Percentiles rank a stretch among this genome's conserved stretches.
These are phyloP conservation scores for Candida caryicola DNA, from an alignment of 805 yeast genomes.

Conservation along the genomic window DNA sequence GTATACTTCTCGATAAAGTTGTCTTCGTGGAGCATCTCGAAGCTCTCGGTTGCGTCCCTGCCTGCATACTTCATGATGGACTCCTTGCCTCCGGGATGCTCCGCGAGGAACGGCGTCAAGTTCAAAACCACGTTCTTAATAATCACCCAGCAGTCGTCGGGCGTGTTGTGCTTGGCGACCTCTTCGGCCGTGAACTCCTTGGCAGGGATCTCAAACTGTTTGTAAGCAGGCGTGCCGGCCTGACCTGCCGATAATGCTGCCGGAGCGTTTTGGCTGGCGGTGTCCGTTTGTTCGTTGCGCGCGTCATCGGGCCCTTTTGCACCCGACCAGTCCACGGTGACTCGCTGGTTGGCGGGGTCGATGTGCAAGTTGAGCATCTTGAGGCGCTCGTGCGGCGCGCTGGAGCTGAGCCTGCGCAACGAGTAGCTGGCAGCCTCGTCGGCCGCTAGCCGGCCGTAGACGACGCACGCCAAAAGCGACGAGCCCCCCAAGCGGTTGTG, in stretches of 20 bases:
- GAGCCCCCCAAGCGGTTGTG: slow-evolving; percentile 45
- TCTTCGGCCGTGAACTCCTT: slow-evolving; percentile 47
- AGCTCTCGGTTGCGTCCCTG: slow-evolving; percentile 48
- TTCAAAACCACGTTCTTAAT: slow-evolving; percentile 53
- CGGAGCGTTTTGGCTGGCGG: slow-evolving; percentile 1
- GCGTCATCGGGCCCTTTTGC: background rate
- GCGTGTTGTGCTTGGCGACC: slow-evolving; percentile 45
- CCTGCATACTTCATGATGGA: slow-evolving; percentile 47
- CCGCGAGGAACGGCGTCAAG: slow-evolving; percentile 41
- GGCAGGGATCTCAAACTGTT: slow-evolving; percentile 42
- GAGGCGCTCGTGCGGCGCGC: slow-evolving; percentile 32
- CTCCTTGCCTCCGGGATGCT: slow-evolving; percentile 57
- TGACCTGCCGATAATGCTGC: slow-evolving; percentile 3
- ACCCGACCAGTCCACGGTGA: slow-evolving; percentile 33
- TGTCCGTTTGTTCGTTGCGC: too few species aligned
- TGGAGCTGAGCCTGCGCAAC: slow-evolving; percentile 24
- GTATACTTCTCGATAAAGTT: slow-evolving; percentile 51
- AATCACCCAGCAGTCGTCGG: slow-evolving; percentile 52
- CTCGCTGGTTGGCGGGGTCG: slow-evolving; percentile 36
- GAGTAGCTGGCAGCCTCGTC: slow-evolving; percentile 37
- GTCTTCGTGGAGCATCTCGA: slow-evolving; percentile 57
- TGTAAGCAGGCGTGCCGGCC: slow-evolving; percentile 2
- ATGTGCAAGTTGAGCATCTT: slow-evolving; percentile 44
- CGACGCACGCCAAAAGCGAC: slow-evolving; percentile 44
- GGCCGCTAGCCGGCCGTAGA: slow-evolving; percentile 43